phyloP scores from a whole-genome alignment of 2,329 filamentous ascomycete genomes.

The Pseudocercospora fijiensis region DNA sequence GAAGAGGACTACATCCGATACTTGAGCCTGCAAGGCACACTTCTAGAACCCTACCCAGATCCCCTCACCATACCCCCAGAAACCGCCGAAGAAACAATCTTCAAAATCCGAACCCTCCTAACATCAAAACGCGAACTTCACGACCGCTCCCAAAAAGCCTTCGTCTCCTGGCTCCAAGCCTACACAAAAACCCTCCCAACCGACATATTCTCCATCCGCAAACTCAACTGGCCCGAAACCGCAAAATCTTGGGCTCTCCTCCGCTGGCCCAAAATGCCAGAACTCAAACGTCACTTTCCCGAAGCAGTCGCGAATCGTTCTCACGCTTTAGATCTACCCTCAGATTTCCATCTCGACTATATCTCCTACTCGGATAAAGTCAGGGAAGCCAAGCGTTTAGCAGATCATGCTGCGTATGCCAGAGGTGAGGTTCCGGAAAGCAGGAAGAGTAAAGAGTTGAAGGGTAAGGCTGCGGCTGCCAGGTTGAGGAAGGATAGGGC shows the following conservation, averaged over 20 bases:
- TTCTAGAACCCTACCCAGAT: slow-evolving; percentile 33
- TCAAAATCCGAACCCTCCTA: slow-evolving; percentile 60
- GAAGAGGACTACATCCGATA: slow-evolving; percentile 92
- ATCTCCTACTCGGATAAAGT: slow-evolving; percentile 48
- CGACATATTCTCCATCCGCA: slow-evolving; percentile 81
- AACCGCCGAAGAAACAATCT: slow-evolving; percentile 49
- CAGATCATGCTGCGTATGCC: slow-evolving; percentile 35
- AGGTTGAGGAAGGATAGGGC: slow-evolving; percentile 38
- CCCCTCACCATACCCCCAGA: background rate
- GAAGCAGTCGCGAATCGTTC: slow-evolving; percentile 42
- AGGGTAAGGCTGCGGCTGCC: slow-evolving; percentile 33
- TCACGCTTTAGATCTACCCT: slow-evolving; percentile 40
- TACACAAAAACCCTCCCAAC: slow-evolving; percentile 89
- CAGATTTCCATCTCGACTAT: slow-evolving; percentile 39
- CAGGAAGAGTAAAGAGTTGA: slow-evolving; percentile 26
- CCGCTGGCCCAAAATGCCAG: slow-evolving; percentile 89
- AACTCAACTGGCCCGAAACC: slow-evolving; percentile 81
- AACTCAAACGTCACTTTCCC: slow-evolving; percentile 54
- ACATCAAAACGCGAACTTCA: slow-evolving; percentile 65
- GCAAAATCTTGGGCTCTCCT: slow-evolving; percentile 83
- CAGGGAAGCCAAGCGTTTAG: slow-evolving; percentile 45
- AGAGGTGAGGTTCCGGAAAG: slow-evolving; percentile 30
- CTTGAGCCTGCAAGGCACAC: slow-evolving; percentile 52
- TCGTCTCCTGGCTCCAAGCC: slow-evolving; percentile 88
- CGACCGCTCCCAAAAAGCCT: slow-evolving; percentile 86